Evolutionary conservation across 1,284 basidiomycete genomes (phyloP), one percentile per base, ranked within the genome.

Genomic region (Irpex rosettiformis): DNA sequence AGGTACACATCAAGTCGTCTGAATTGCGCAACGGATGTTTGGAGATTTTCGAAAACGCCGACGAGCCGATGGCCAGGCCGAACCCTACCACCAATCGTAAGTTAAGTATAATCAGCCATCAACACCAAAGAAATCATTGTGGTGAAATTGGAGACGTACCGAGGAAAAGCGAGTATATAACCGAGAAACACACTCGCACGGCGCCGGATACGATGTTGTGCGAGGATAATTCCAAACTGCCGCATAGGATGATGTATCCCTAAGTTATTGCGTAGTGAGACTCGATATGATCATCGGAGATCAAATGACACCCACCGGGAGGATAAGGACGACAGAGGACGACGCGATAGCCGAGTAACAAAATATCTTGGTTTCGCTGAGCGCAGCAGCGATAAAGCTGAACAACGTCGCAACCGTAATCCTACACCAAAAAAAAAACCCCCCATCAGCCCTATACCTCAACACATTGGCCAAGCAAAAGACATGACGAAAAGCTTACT

Each of bases 261-360:
- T 79, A 68, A 52, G 55, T 37, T n/a, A n/a, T 48, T n/a, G 52
- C 33, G 33, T 27, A 43, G 63, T 10, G 11, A 45, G 42, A 6
- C 7, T 45, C 42, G 7, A 16, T 21, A 2, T n/a, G 16, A 45
- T 45, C 6, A 10, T 43, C 7, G 33, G 25, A n/a, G 27, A 45
- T 18, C 7, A 45, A 53, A n/a, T 27, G 25, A 16, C 11, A 75
- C 83, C 67, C 69, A 88, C 86, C 11, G 92, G 94, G 3, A 96
- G 79, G 65, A 96, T 96, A 55, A 95, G 80, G 3, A 96, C 93
- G 60, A 96, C 88, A 3, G 92, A 89, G 16, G 85, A 84, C 3
- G 91, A 93, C 0, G 92, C 90, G 58, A 96, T 79, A 1, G 94
- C 89, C 2, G 93, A 88, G 69, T 93, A 96, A 75, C 94, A 96